Conservation (phyloP, 1,284 basidiomycete genomes). For the Puccinia polysora region DNA sequence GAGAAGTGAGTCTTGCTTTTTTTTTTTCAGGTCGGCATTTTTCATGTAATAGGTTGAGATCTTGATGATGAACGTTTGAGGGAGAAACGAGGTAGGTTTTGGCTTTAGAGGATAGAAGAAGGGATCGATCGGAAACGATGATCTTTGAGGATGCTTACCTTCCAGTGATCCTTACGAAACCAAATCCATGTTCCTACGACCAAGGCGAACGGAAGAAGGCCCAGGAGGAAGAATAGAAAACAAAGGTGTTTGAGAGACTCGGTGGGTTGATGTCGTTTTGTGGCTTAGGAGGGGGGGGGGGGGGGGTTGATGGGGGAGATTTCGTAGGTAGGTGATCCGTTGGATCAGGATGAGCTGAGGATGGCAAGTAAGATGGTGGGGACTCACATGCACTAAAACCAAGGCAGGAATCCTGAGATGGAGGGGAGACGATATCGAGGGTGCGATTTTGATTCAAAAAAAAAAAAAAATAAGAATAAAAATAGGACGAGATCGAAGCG, state of each 20-base stretch:
- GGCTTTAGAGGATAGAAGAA: not conserved
- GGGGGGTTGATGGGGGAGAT: not conserved
- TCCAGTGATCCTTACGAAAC: conserved; percentile 18
- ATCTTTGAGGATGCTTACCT: too few relatives aligned
- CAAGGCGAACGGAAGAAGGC: too few relatives aligned
- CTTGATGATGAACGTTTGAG: not conserved
- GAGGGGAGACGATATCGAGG: too few relatives aligned
- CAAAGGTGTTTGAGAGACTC: not conserved
- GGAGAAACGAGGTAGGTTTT: not conserved
- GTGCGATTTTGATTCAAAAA: not conserved
- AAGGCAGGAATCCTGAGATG: conserved; percentile 1
- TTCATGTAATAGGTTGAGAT: not conserved
- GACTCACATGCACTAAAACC: conserved; percentile 9
- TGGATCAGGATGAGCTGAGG: too few relatives aligned
- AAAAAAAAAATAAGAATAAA: not conserved
- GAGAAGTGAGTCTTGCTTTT: too few relatives aligned
- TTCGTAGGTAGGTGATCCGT: too few relatives aligned
- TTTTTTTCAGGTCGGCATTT: not conserved
- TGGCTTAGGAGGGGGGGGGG: too few relatives aligned
- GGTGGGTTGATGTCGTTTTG: not conserved
- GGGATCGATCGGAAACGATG: too few relatives aligned
- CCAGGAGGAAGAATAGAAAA: not conserved
- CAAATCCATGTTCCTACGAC: conserved; percentile 10
- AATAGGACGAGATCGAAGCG: not conserved
- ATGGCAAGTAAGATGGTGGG: not conserved